phyloP scores from a whole-genome alignment of 2,329 filamentous ascomycete genomes.

The Apiospora phragmitis region DNA sequence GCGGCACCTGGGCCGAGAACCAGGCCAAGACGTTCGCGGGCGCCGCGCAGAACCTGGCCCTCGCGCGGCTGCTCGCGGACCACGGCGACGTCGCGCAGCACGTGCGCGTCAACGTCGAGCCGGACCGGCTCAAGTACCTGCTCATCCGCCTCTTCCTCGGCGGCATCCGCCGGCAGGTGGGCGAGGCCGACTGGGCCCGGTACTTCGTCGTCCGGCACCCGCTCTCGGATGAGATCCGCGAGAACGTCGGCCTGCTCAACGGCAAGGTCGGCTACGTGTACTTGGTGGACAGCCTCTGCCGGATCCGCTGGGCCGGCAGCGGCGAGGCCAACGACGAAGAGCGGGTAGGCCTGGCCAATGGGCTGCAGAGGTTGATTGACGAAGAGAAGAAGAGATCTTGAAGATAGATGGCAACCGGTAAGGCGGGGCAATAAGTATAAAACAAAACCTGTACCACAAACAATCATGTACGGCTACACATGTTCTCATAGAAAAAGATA shows the following conservation, averaged over 20 bases:
- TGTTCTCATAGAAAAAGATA: not conserved
- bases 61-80: slow-evolving; percentile 61
- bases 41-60: slow-evolving; percentile 64
- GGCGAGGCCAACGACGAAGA: slow-evolving; percentile 67
- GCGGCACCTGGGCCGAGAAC: slow-evolving; percentile 79
- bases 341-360: slow-evolving; percentile 64
- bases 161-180: slow-evolving; percentile 50
- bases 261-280: slow-evolving; percentile 93
- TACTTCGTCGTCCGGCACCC: slow-evolving; percentile 64
- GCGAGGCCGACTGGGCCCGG: slow-evolving; percentile 54
- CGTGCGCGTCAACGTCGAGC: slow-evolving; percentile 86
- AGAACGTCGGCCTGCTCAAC: slow-evolving; percentile 74
- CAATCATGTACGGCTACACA: not conserved
- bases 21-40: slow-evolving; percentile 70
- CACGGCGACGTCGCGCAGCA: slow-evolving; percentile 64
- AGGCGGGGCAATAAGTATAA: not conserved
- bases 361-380: slow-evolving; percentile 61
- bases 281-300: slow-evolving; percentile 81
- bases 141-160: slow-evolving; percentile 58
- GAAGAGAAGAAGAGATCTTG: slow-evolving; percentile 47
- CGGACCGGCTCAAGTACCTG: slow-evolving; percentile 69
- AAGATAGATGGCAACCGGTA: slow-evolving; percentile 9
- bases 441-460: not conserved
- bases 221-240: slow-evolving; percentile 60
- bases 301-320: slow-evolving; percentile 92